Percentiles rank a stretch among this genome's conserved stretches.
Conservation (phyloP, 2,329 filamentous ascomycete species). For the Trichocomaceae sp. region DNA sequence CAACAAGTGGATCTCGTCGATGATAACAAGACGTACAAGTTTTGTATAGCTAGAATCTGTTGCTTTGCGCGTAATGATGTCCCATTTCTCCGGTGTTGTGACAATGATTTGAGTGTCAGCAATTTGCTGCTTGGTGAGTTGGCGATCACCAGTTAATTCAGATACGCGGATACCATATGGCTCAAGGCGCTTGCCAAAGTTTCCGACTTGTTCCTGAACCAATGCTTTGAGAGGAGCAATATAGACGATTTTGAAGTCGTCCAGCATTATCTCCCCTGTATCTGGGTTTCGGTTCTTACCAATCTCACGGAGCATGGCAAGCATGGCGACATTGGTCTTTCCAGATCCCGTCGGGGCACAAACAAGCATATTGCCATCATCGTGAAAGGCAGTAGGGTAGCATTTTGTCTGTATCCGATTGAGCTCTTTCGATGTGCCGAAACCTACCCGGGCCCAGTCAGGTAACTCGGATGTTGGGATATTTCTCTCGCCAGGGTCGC, state of each 20-base stretch:
- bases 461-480: conserved; percentile 84
- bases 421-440: conserved; percentile 76
- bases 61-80: conserved; percentile 96
- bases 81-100: conserved; percentile 98
- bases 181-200: conserved; percentile 86
- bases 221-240: conserved; percentile 93
- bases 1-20: conserved; percentile 95
- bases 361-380: conserved; percentile 95
- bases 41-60: conserved; percentile 96
- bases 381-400: conserved; percentile 81
- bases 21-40: conserved; percentile 90
- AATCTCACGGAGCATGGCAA: conserved; percentile 91
- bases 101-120: conserved; percentile 97
- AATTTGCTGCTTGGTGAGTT: conserved; percentile 97
- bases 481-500: conserved; percentile 69
- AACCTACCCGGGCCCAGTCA: conserved; percentile 83
- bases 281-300: conserved; percentile 85
- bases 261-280: conserved; percentile 90
- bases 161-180: conserved; percentile 86
- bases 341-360: conserved; percentile 96
- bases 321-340: conserved; percentile 98
- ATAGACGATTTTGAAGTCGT: conserved; percentile 97
- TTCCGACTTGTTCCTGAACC: conserved; percentile 96
- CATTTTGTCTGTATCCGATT: conserved; percentile 96
- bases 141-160: conserved; percentile 95